Evolutionary conservation across 2,329 filamentous ascomycete genomes (phyloP), one percentile per base, ranked within the genome.

Genomic region (Neopestalotiopsis clavispora): DNA sequence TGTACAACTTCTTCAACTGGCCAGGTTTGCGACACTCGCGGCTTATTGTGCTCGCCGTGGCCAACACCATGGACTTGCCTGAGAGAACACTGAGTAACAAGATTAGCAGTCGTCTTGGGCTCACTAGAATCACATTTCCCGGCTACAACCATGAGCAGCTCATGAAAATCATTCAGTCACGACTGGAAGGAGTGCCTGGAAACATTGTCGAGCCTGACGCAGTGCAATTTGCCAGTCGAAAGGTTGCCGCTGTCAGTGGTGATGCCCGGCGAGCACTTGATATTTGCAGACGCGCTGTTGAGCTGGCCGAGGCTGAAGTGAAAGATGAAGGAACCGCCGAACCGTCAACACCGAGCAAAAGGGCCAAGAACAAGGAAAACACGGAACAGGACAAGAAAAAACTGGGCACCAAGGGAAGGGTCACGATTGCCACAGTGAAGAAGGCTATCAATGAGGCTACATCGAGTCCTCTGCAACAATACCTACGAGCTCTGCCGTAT

Each of bases 1-100:
- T 99, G 96, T 99, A 99, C 84, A 99, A 99, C 80, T 99, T 99
- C 81, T 99, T 99, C 87, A 99, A 99, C 78, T 99, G 96, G 96
- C 96, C 96, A 4, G 93, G 94, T 12, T 85, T 98, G 67, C 89
- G 93, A 64, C 95, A 99, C 80, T 97, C 94, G 67, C 90, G 95
- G 63, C 86, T 99, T 59, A 98, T 99, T 79, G 97, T 99, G 6
- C 89, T 99, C 6, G 97, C 97, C 12, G 96, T 99, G 20, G 97
- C 96, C 66, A 99, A 99, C 80, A 99, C 96, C 30, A 99, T 99
- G 96, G 96, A 99, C 82, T 83, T 99, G 69, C 96, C 96, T 0
- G 96, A 99, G 81, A 88, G 96, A 77, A 99, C 96, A 0, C 85
- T 99, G 49, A 97, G 94, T 81, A 99, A 99, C 84, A 99, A 99